Evolutionary conservation across 345 rosid species (phyloP).

Genomic region (Syzygium aqueum): DNA sequence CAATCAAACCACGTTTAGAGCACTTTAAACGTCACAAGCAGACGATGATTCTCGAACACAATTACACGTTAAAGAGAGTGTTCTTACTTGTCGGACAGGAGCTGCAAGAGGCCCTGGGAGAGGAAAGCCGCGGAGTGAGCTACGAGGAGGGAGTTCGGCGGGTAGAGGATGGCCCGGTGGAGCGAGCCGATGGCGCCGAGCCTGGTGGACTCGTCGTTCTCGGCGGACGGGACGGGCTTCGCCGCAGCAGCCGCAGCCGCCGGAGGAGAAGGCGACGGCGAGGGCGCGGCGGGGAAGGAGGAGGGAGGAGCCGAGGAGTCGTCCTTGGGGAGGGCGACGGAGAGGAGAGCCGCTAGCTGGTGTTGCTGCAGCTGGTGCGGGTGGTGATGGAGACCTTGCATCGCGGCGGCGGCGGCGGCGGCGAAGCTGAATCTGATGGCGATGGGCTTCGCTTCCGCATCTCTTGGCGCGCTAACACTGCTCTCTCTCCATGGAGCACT

Average conservation of each 20-base stretch:
- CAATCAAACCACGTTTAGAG: not conserved
- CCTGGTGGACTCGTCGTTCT: slow-evolving; percentile 51
- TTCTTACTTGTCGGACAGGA: slow-evolving; percentile 65
- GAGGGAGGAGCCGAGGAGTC: slow-evolving; percentile 18
- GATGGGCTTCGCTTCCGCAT: not conserved
- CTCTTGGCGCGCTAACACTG: not conserved
- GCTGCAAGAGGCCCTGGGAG: slow-evolving; percentile 73
- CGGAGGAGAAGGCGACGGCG: not conserved
- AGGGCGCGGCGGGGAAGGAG: not conserved
- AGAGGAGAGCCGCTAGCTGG: slow-evolving; percentile 66
- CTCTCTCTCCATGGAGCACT: not conserved
- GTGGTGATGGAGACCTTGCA: slow-evolving; percentile 67
- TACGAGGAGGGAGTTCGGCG: slow-evolving; percentile 76
- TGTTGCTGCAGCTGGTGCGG: slow-evolving; percentile 57
- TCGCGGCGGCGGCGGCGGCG: slow-evolving; percentile 7
- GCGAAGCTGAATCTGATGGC: not conserved
- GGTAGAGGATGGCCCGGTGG: slow-evolving; percentile 71
- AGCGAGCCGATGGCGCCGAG: slow-evolving; percentile 68
- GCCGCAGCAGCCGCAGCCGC: slow-evolving; percentile 2
- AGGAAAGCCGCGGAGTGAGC: slow-evolving; percentile 83
- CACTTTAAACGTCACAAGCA: not conserved
- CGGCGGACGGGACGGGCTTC: slow-evolving; percentile 13
- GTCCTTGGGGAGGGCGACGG: slow-evolving; percentile 66
- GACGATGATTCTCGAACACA: not conserved
- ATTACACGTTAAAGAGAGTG: not conserved